phyloP scores from a whole-genome alignment of 139 green algal genomes.

The Chlorella sp. region DNA sequence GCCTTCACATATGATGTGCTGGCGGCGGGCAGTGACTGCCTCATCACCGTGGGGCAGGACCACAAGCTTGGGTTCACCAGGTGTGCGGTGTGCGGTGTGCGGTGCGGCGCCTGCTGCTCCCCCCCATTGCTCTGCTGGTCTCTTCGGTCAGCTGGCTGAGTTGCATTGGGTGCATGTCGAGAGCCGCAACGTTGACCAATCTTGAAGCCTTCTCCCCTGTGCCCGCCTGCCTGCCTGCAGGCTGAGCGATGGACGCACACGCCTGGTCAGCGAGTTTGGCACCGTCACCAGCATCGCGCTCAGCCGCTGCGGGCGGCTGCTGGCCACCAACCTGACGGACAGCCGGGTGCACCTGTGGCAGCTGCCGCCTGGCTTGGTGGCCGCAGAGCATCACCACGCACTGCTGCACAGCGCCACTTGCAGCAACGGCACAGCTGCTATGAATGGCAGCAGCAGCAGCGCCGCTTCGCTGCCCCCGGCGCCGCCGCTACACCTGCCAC shows the following conservation, averaged over 20 bases:
- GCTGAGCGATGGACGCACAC: slow-evolving; percentile 60
- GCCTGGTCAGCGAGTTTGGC: slow-evolving; percentile 27
- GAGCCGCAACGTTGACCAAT: no score
- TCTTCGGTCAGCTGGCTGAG: no score
- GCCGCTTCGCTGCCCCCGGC: neutral
- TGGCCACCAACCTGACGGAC: slow-evolving; percentile 61
- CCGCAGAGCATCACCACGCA: neutral
- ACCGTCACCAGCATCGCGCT: slow-evolving; percentile 62
- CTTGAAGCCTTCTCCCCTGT: no score
- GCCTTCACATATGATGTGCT: slow-evolving; percentile 80
- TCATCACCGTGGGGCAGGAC: slow-evolving; percentile 75
- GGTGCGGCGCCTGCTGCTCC: neutral
- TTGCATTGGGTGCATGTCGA: neutral
- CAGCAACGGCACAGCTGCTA: no score
- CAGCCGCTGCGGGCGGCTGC: slow-evolving; percentile 57
- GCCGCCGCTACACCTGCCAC: neutral
- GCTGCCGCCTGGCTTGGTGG: neutral
- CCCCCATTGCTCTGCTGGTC: no score
- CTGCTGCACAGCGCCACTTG: no score
- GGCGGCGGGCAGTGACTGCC: slow-evolving; percentile 64
- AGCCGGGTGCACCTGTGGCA: slow-evolving; percentile 42
- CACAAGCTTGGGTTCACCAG: slow-evolving; percentile 37
- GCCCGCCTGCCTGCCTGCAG: slow-evolving; percentile 11
- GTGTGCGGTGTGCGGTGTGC: neutral
- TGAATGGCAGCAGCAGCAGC: neutral